Evolutionary conservation across 495 filamentous ascomycete genomes (phyloP), one percentile per base, ranked within the genome.

Genomic region (Apiosordaria backusii): DNA sequence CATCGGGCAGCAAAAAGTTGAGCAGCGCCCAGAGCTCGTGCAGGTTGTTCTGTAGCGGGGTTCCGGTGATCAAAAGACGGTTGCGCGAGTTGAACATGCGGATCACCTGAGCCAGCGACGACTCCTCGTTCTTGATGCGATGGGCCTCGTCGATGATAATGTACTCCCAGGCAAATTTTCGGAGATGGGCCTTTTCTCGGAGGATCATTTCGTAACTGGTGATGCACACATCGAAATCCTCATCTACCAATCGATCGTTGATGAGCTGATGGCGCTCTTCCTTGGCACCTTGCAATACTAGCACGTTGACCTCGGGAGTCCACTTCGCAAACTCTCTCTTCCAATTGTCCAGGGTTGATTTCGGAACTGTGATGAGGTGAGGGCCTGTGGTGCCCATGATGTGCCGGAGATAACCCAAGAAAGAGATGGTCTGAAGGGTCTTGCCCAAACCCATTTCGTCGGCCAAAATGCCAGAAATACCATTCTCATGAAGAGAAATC

Each of bases 91-190:
- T 93, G 83, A 99, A 98, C 27, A 98, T 80, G 65, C 96, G 92
- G 67, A 99, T 97, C 64, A 98, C 96, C 71, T 99, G 95, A 1
- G 96, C 92, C 4, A 99, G 83, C 2, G 96, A 96, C 0, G 96
- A 99, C 76, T 97, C 92, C 76, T 99, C 96, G 77, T 99, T 99
- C 80, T 99, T 99, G 82, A 99, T 98, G 22, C 96, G 92, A 75
- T 99, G 96, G 4, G 96, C 96, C 75, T 99, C 96, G 72, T 99
- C 96, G 63, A 99, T 97, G 75, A 99, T 97, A 77, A 99, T 98
- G 75, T 99, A 99, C 75, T 99, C 95, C 96, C 96, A 99, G 0
- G 96, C 92, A 73, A 98, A 96, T 76, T 98, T 98, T 80, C 96
- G 96, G 57, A 99, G 79, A 72, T 97, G 92, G 0, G 91, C 83